These are phyloP conservation scores for Smallanthus sonchifolius DNA, from an alignment of 129 eudicot species.

Conservation along the genomic window DNA sequence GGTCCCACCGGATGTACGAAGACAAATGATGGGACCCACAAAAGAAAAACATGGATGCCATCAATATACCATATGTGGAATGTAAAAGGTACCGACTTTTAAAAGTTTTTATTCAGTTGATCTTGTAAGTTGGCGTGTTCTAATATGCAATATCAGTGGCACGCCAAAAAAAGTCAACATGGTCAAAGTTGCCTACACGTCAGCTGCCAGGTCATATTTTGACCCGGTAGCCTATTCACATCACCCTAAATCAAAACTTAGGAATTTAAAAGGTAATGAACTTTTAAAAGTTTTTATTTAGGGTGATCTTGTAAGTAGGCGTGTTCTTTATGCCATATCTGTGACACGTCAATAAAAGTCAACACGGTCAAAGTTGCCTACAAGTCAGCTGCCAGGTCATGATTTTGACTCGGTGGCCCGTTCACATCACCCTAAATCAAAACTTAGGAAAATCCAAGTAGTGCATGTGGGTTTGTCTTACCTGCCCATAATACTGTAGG, in stretches of 20 bases:
- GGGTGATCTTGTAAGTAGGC: not conserved
- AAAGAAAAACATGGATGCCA: not conserved
- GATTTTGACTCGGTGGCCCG: not conserved
- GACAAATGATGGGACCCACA: not conserved
- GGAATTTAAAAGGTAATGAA: not conserved
- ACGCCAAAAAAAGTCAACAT: not conserved
- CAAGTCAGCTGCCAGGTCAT: not conserved
- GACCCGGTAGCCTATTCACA: not conserved
- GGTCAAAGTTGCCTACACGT: not conserved
- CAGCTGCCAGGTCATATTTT: slow-evolving; percentile 1
- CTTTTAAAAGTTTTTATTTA: not conserved
- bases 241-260: too few species aligned
- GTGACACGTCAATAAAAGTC: not conserved
- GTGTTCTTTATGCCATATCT: not conserved
- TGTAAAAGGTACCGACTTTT: not conserved
- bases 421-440: not conserved
- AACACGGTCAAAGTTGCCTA: not conserved
- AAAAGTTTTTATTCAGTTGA: not conserved
- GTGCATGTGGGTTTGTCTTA: slow-evolving; percentile 21
- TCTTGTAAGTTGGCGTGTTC: not conserved
- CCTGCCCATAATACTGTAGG: slow-evolving; percentile 93
- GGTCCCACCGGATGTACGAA: not conserved
- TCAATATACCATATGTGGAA: not conserved
- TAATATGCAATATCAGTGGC: not conserved
- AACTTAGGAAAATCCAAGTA: not conserved